Evolutionary conservation across 345 rosid species (phyloP), one percentile per base, ranked within the genome.

Genomic region (Acer saccharum): DNA sequence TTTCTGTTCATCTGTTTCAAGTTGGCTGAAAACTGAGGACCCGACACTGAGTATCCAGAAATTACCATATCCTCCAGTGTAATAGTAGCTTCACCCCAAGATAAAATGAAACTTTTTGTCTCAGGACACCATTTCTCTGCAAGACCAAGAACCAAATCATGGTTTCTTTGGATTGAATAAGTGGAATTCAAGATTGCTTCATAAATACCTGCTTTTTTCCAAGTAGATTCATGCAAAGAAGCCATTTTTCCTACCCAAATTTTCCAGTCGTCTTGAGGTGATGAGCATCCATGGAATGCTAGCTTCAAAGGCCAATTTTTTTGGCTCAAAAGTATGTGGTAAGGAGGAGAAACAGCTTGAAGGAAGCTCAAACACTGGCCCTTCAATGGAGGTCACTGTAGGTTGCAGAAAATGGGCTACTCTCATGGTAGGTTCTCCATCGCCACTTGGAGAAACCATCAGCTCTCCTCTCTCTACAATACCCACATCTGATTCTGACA

Each of bases 71-170:
- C 92, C 76, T 88, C 89, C 0, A 88, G 68, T 0, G 91, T 85
- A 27, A 90, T 2, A 3, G 89, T 88, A 4, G 90, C 88, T 83
- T 88, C 91, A 0, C 92, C 94, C 94, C 94, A 90, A 16, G 82
- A 27, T 13, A 87, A 88, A 16, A 87, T 76, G 69, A 90, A 90
- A 0, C 87, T 71, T n/a, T 90, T 87, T 16, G 91, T 88, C 54
- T 85, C 82, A 1, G 82, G 25, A 29, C 87, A 84, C 88, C 91
- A 88, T 80, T 68, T 90, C 84, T 88, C 89, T 1, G 81, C 83
- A 73, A 90, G 64, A 5, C 76, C 84, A 61, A 81, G 58, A 48
- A 90, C 14, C 79, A 90, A 73, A 66, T 77, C 86, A 5, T 41
- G 48, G 4, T 87, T 61, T 63, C 69, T 81, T 23, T 46, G 50